Base-by-base conservation (phyloP, 176 grass and related monocot species). In the Juncus effusus region DNA sequence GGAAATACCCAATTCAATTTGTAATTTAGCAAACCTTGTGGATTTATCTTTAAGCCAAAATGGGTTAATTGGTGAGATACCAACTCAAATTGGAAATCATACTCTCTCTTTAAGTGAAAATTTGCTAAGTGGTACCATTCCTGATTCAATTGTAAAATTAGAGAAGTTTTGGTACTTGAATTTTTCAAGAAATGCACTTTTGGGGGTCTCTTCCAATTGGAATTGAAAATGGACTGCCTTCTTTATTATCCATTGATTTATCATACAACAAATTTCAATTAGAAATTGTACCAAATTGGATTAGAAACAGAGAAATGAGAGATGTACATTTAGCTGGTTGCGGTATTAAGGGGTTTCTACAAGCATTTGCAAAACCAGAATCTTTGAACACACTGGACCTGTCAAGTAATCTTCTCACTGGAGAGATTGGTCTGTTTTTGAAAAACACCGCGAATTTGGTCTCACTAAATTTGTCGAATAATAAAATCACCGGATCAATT, bases 81-180 rank as follows among this genome's bases (percentile, higher is more conserved):
- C 91, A 4, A 37, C 55, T 2, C 75, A 76, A 59, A 78, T 96
- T 7, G 81, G 79, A 64, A 59, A 62, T 16, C 81, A 13, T 39
- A 79, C 87, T 16, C 65, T 96, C 8, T 66, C 78, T 58, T 12
- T 96, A 0, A 51, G 79, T 37, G 38, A 49, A 62, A 96, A 90
- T 67, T 38, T 63, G 42, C 65, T 96, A 1, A 62, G 42, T 62
- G 90, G 90, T 42, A 42, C 55, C 37, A 77, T 95, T 67, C 90
- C 90, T 7, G 54, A 62, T 11, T 86, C 90, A 42, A 6, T 90
- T 63, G 45, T 78, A 7, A 69, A 51, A 37, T 15, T 96, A 28
- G 51, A 67, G 54, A 90, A 96, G 58, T 44, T 96, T 6, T 96
- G 91, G 91, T 80, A 74, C 51, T 40, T 96, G 3, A 80, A 96